These are phyloP conservation scores for Ceratobasidium sp. DNA, from an alignment of 1,284 basidiomycete species.

Conservation along the genomic window DNA sequence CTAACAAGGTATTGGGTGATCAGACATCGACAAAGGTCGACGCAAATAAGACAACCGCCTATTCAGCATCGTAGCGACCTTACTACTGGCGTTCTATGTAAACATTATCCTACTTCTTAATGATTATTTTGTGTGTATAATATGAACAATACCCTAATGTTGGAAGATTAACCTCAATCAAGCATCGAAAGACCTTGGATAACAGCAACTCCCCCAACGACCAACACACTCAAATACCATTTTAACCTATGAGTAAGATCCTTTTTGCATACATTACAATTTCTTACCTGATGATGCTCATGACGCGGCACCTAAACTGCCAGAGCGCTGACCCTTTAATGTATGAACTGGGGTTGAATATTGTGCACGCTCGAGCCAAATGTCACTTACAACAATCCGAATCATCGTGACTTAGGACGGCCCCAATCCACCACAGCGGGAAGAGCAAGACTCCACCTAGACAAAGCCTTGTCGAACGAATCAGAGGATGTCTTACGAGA, in stretches of 20 bases:
- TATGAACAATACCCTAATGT: neutral
- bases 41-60: constrained; percentile 37
- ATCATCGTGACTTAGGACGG: constrained; percentile 18
- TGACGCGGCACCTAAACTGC: constrained; percentile 38
- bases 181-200: constrained; percentile 37
- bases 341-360: neutral
- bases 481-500: neutral
- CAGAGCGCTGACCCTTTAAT: constrained; percentile 30
- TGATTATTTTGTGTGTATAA: neutral
- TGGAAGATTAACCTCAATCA: neutral
- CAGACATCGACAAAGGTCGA: constrained; percentile 22
- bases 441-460: constrained; percentile 27
- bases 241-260: neutral
- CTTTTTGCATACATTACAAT: neutral
- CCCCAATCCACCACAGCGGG: constrained; percentile 42
- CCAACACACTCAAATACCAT: constrained; percentile 12
- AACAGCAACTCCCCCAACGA: constrained; percentile 21
- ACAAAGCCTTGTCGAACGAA: constrained; percentile 6
- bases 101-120: constrained; percentile 7
- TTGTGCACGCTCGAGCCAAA: no score
- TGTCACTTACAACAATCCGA: constrained; percentile 37
- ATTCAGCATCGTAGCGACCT: constrained; percentile 27
- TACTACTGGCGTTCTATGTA: neutral
- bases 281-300: constrained; percentile 36
- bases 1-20: neutral